Percentiles rank a stretch among this genome's conserved stretches.
Evolutionary conservation across 345 rosid species (phyloP).

Genomic region (Populus euphratica): DNA sequence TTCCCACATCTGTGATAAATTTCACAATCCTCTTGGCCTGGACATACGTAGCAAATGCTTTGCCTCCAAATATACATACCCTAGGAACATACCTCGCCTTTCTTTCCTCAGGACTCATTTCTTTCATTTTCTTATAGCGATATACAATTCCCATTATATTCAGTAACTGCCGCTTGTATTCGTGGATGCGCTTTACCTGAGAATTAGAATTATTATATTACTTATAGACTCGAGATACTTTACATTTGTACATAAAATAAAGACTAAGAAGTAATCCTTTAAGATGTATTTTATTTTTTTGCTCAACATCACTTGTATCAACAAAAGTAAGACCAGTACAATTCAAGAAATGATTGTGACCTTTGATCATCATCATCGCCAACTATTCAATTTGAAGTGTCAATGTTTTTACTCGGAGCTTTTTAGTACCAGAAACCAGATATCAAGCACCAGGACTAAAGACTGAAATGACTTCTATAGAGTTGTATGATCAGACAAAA

Average conservation of each 20-base stretch:
- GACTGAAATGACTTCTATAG: background rate
- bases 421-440: background rate
- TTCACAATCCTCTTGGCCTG: slow-evolving; percentile 84
- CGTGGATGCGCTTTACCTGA: slow-evolving; percentile 76
- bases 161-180: slow-evolving; percentile 70
- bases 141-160: slow-evolving; percentile 70
- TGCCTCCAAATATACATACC: slow-evolving; percentile 79
- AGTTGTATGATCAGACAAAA: background rate
- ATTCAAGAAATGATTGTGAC: background rate
- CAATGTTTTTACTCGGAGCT: background rate
- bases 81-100: slow-evolving; percentile 51
- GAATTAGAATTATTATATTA: slow-evolving; percentile 3
- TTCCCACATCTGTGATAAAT: slow-evolving; percentile 66
- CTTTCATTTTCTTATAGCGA: slow-evolving; percentile 77
- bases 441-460: background rate
- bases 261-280: background rate
- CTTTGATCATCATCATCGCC: background rate
- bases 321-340: background rate
- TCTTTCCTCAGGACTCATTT: slow-evolving; percentile 55
- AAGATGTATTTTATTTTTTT: background rate
- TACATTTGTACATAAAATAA: too few relatives aligned
- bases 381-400: background rate
- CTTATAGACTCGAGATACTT: background rate
- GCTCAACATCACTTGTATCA: background rate
- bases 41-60: slow-evolving; percentile 74